Conservation (phyloP, 768 basidiomycete genomes). For the Psilocybe sp. region DNA sequence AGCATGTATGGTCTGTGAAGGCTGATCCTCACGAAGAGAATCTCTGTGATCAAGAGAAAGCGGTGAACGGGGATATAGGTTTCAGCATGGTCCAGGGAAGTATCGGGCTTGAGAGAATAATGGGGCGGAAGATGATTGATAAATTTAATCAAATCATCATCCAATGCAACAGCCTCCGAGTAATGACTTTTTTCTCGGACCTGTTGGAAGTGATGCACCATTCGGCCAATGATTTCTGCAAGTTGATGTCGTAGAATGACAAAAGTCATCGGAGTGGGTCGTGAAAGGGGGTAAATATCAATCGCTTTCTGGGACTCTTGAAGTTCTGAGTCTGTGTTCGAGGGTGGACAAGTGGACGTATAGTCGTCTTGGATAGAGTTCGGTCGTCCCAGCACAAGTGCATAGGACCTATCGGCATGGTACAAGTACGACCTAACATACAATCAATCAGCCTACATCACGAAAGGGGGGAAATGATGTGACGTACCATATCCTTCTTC, state of each 20-base stretch:
- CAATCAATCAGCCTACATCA: neutral
- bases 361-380: constrained; percentile 88
- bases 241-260: constrained; percentile 83
- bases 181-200: constrained; percentile 77
- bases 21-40: constrained; percentile 81
- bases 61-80: constrained; percentile 78
- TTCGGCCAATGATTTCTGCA: constrained; percentile 81
- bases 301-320: constrained; percentile 35
- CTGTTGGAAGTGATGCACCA: constrained; percentile 92
- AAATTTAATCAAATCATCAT: constrained; percentile 81
- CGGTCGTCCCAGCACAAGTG: constrained; percentile 87
- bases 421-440: constrained; percentile 73
- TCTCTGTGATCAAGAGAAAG: constrained; percentile 86
- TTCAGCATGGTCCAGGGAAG: constrained; percentile 63
- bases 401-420: constrained; percentile 91
- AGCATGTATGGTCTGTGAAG: constrained; percentile 88
- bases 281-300: constrained; percentile 56
- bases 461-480: neutral
- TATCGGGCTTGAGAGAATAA: constrained; percentile 75
- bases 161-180: constrained; percentile 75
- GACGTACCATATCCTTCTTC: constrained; percentile 81
- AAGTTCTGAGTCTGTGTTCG: constrained; percentile 67
- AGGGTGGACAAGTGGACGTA: constrained; percentile 75
- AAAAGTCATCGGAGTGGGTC: constrained; percentile 84
- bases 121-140: constrained; percentile 76